Base-by-base conservation (phyloP, 371 early-diverging fungal species). In the Lichtheimia hyalospora region DNA sequence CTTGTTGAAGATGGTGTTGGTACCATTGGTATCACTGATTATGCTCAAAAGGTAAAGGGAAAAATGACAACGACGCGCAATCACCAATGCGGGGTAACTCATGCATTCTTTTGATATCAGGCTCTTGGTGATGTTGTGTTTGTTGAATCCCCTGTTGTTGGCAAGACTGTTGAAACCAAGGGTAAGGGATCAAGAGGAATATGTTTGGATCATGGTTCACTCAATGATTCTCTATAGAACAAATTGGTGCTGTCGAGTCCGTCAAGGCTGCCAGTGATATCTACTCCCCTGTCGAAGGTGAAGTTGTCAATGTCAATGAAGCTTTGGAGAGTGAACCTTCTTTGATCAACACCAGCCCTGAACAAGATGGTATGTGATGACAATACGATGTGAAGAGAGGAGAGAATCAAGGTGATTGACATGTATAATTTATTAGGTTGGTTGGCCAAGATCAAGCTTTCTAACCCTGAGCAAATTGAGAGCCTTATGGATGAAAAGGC, bases 201-300 rank as follows among this genome's bases (percentile, higher is more conserved):
- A n/a, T n/a, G n/a, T n/a, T n/a, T n/a, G n/a, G n/a, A n/a, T n/a
- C n/a, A n/a, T n/a, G n/a, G n/a, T n/a, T n/a, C n/a, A n/a, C n/a
- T n/a, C n/a, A 56, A 7, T 0, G 3, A 42, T 8, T 18, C 16
- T 57, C 27, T 25, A 46, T 73, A 90, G 93, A 84, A 23, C 69
- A 71, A 68, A 82, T 95, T 40, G 94, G 92, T 60, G 90, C 91
- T 28, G 93, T 98, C 58, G 98, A 98, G 77, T 90, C 91, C 46
- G 98, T 98, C 67, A 98, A 98, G 86, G 97, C 96, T 61, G 95
- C 94, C 49, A 85, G 86, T 66, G 97, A 98, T 63, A 86, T 98
- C 57, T 95, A 90, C 73, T 82, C 96, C 34, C 98, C 98, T 54
- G 79, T 95, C 43, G 69, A 84, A 59, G 98, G 98, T 61, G 84